Conservation (phyloP, 2,329 filamentous ascomycete genomes). For the Oidium heveae region DNA sequence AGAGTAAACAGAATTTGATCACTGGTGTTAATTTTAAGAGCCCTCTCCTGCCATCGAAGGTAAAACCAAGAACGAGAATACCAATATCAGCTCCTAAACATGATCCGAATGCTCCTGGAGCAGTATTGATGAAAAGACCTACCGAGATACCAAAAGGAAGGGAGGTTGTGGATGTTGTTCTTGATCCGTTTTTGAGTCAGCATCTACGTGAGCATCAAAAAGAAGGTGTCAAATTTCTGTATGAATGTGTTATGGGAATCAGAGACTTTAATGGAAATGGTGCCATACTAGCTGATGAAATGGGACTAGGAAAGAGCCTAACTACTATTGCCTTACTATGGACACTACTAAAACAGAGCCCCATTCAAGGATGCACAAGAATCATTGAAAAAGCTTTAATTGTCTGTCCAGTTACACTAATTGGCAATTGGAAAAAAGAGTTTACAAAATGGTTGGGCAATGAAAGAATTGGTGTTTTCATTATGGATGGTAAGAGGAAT, state of each 20-base stretch:
- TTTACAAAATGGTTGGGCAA: too few species aligned
- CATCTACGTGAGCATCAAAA: slow-evolving; percentile 42
- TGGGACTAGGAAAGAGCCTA: slow-evolving; percentile 50
- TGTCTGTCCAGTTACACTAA: too few species aligned
- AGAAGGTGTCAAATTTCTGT: slow-evolving; percentile 44
- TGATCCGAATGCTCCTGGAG: slow-evolving; percentile 30
- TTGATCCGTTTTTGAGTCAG: slow-evolving; percentile 38
- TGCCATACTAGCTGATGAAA: slow-evolving; percentile 49
- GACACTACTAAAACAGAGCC: slow-evolving; percentile 49
- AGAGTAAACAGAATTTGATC: slow-evolving; percentile 18
- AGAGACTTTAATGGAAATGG: slow-evolving; percentile 38
- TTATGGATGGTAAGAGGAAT: slow-evolving; percentile 32
- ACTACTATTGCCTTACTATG: slow-evolving; percentile 48
- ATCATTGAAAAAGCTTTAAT: slow-evolving; percentile 47
- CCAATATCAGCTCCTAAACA: slow-evolving; percentile 34
- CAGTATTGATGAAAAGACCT: slow-evolving; percentile 42
- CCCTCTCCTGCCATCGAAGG: slow-evolving; percentile 28
- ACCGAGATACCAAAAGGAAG: slow-evolving; percentile 29
- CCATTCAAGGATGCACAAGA: slow-evolving; percentile 29
- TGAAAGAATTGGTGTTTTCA: slow-evolving; percentile 42
- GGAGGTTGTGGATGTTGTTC: slow-evolving; percentile 44
- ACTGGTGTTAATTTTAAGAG: slow-evolving; percentile 36
- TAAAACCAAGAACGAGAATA: too few species aligned
- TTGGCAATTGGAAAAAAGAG: too few species aligned
- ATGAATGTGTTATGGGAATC: slow-evolving; percentile 56